Percentiles rank a stretch among this genome's conserved stretches.
These are phyloP conservation scores for Calonectria pauciramosa DNA, from an alignment of 2,329 filamentous ascomycete genomes.

Conservation along the genomic window DNA sequence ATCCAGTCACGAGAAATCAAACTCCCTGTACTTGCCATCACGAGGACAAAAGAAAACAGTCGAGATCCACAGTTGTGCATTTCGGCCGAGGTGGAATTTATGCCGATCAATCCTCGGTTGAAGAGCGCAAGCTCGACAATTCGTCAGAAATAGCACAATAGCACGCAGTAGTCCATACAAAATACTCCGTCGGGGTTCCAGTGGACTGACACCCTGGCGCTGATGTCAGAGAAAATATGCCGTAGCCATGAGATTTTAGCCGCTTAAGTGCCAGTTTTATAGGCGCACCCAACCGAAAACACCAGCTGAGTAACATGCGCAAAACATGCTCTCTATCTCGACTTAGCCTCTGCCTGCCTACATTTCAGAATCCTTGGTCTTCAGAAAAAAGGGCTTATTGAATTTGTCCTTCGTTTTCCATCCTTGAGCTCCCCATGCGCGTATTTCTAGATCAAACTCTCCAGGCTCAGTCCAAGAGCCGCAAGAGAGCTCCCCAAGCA, in stretches of 20 bases:
- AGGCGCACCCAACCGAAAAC: not conserved
- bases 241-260: not conserved
- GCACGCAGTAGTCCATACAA: not conserved
- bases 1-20: not conserved
- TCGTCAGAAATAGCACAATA: not conserved
- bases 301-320: not conserved
- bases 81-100: conserved; percentile 3
- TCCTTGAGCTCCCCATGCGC: not conserved
- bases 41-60: not conserved
- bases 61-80: not conserved
- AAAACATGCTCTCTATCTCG: not conserved
- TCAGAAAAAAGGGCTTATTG: not conserved
- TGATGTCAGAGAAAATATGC: not conserved
- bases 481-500: conserved; percentile 50
- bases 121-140: not conserved
- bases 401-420: not conserved
- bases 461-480: not conserved
- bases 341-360: not conserved
- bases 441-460: not conserved
- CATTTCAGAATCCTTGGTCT: not conserved
- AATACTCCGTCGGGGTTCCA: not conserved
- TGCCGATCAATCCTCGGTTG: conserved; percentile 1
- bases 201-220: no score
- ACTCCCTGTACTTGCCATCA: no score
- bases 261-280: not conserved